These are phyloP conservation scores for Beta corolliflora DNA, from an alignment of 179 eudicot species.

Conservation along the genomic window DNA sequence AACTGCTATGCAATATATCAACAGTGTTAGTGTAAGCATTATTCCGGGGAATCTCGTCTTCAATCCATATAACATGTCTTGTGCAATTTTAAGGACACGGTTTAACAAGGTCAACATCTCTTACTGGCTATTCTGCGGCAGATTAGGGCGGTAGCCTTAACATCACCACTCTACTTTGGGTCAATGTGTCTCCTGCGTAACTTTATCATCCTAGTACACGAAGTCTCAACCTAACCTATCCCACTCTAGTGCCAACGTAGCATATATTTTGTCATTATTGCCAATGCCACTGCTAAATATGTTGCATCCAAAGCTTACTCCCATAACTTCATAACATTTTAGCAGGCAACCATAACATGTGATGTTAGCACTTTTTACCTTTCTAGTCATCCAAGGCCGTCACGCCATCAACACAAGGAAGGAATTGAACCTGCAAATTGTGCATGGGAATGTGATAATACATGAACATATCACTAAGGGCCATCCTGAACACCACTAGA, in stretches of 20 bases:
- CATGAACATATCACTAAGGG: not conserved
- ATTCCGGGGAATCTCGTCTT: not conserved
- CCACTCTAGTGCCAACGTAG: not conserved
- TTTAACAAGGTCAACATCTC: not conserved
- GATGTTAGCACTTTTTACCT: not conserved
- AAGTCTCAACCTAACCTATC: not conserved
- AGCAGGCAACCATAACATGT: no score
- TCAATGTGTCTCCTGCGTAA: not conserved
- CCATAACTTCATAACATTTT: not conserved
- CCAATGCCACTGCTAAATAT: not conserved
- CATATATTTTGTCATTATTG: not conserved
- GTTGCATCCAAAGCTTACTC: not conserved
- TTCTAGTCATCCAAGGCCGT: not conserved
- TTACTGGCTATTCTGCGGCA: not conserved
- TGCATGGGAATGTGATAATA: not conserved
- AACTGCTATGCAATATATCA: not conserved
- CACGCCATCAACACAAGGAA: not conserved
- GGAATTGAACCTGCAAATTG: not conserved
- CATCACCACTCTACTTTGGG: not conserved
- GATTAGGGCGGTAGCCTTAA: not conserved
- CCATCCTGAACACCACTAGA: not conserved
- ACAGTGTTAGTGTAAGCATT: not conserved
- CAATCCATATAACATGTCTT: not conserved
- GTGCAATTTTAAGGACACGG: not conserved
- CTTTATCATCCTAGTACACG: not conserved